These are phyloP conservation scores for Aspergillus sp. DNA, from an alignment of 2,329 filamentous ascomycete species.

Conservation along the genomic window DNA sequence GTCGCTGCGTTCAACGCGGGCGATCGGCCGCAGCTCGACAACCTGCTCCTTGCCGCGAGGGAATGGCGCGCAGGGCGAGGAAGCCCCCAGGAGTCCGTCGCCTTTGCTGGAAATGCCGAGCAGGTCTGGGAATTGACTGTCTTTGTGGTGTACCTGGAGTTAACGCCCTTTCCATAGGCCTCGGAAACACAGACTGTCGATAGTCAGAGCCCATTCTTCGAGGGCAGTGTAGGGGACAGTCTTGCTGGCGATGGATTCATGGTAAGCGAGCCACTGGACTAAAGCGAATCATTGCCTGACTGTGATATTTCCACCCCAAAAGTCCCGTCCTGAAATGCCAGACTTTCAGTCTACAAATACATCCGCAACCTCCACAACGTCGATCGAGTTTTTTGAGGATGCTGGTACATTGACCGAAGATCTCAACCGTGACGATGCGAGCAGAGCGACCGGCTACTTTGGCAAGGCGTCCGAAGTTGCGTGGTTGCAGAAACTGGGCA, in stretches of 20 bases:
- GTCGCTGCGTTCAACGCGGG: not conserved
- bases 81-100: not conserved
- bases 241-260: not conserved
- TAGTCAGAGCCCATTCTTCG: not conserved
- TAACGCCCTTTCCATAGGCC: not conserved
- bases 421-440: not conserved
- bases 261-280: not conserved
- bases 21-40: not conserved
- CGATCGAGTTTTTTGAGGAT: not conserved
- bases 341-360: too few species aligned
- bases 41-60: not conserved
- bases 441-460: not conserved
- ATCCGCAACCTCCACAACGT: not conserved
- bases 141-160: rapidly evolving
- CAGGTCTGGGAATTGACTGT: not conserved
- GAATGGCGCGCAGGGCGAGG: not conserved
- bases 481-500: not conserved
- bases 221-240: not conserved
- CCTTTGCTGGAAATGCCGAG: not conserved
- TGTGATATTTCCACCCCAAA: not conserved
- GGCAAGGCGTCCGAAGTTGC: not conserved
- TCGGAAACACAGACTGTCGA: not conserved
- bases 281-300: too few species aligned
- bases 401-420: not conserved
- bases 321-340: too few species aligned